Evolutionary conservation across 1,139 yeast species (phyloP), one percentile per base, ranked within the genome.

Genomic region (Fermentozyma sake): DNA sequence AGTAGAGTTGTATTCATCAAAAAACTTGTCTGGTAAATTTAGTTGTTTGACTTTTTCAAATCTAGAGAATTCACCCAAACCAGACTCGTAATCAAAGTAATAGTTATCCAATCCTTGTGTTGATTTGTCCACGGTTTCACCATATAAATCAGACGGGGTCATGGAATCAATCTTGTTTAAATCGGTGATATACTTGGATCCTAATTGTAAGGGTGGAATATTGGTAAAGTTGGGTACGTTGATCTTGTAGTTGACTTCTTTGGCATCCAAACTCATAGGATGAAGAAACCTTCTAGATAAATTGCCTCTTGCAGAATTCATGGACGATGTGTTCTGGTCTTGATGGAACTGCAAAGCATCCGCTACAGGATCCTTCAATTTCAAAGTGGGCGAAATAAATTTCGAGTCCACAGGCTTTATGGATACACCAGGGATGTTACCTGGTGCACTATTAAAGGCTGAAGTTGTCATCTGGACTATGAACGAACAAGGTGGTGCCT

Each of bases 1-100:
- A 9, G 87, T 73, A 28, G 76, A 71, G 42, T 75, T 78, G 48
- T 81, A 76, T 43, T 84, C 89, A 37, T 80, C 85, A 41, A 84
- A 75, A 39, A 87, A 78, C 37, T 74, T 77, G 50, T 87, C 96
- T 1, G 97, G 97, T 29, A 89, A 75, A 46, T 74, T 76, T 34
- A 79, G 67, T 32, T 79, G 78, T 24, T 73, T 72, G 4, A 79
- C 65, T 43, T 81, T 79, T 42, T 78, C 89, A 51, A 86, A 87
- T 7, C 95, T 81, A n/a, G 83, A 72, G 47, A 83, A 79, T 18
- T 61, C 68, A 7, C 69, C 70, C 38, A 65, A 50, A 3, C 71
- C 72, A 24, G 55, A 50, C 18, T 58, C 63, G 33, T 49, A 42
- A 34, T 64, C 68, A 38, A 62, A 68, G 37, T 57, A 66, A 42